These are phyloP conservation scores for Penicillium fimorum DNA, from an alignment of 495 filamentous ascomycete genomes.

Conservation along the genomic window DNA sequence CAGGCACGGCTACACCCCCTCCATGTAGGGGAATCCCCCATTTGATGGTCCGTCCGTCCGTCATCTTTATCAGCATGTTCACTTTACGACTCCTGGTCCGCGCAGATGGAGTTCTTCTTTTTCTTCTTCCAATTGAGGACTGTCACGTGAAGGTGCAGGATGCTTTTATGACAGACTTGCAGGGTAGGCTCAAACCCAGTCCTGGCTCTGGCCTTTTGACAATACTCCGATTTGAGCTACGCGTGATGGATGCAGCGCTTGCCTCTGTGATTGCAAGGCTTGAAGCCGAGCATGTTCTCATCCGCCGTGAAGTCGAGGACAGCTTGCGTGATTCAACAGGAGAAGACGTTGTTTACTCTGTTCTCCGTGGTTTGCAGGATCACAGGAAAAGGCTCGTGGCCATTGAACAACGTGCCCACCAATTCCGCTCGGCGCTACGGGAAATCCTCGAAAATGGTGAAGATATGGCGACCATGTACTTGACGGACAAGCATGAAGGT, in stretches of 20 bases:
- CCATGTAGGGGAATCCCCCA: constrained; percentile 32
- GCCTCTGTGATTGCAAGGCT: constrained; percentile 53
- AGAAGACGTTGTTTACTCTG: constrained; percentile 22
- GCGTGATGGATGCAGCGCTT: constrained; percentile 78
- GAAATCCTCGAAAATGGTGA: constrained; percentile 33
- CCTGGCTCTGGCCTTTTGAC: constrained; percentile 38
- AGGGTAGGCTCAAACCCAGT: constrained; percentile 60
- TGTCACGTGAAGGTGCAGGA: constrained; percentile 20
- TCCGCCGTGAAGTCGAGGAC: constrained; percentile 17
- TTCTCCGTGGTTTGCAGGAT: constrained; percentile 22
- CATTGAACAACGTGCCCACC: constrained; percentile 31
- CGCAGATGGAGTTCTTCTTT: constrained; percentile 25
- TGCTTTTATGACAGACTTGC: constrained; percentile 39
- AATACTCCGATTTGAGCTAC: constrained; percentile 66
- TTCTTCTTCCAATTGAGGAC: constrained; percentile 19
- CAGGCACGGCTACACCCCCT: too few relatives aligned
- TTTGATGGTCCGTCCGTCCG: constrained; percentile 28
- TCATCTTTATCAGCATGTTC: constrained; percentile 34
- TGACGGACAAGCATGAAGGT: constrained; percentile 37
- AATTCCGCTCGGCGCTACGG: constrained; percentile 27
- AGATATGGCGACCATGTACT: constrained; percentile 45
- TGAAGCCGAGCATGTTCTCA: constrained; percentile 30
- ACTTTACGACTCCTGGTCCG: constrained; percentile 32
- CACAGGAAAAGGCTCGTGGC: constrained; percentile 23
- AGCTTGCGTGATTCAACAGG: constrained; percentile 22